A percentile compares a stretch with the other conserved stretches of the same genome.
phyloP scores from a whole-genome alignment of 306 rosid genomes.

The Elaeagnus macrophylla region DNA sequence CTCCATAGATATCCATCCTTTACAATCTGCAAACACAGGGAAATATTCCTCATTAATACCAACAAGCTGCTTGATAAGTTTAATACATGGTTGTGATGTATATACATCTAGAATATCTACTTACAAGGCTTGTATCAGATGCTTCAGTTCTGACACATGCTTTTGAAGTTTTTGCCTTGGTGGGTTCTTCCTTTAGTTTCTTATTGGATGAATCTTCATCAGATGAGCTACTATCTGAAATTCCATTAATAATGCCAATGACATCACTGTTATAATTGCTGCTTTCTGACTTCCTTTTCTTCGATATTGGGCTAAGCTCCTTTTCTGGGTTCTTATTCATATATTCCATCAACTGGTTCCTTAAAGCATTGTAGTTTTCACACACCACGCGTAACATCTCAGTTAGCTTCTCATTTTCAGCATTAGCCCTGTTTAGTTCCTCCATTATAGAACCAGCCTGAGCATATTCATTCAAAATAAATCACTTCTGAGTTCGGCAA shows the following conservation, averaged over 20 bases:
- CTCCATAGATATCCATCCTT: conserved; percentile 98
- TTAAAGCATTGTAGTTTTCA: conserved; percentile 69
- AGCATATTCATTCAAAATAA: conserved; percentile 2
- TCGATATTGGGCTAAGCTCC: conserved; percentile 48
- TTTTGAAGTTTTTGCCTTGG: conserved; percentile 61
- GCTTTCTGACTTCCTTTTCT: conserved; percentile 85
- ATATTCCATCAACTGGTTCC: conserved; percentile 52
- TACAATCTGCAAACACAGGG: conserved; percentile 47
- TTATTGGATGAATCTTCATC: conserved; percentile 69
- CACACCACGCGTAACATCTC: conserved; percentile 71
- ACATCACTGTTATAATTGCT: conserved; percentile 29
- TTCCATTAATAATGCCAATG: conserved; percentile 38
- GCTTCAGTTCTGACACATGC: conserved; percentile 55
- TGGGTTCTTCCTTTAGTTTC: conserved; percentile 65
- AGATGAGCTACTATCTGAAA: conserved; percentile 80
- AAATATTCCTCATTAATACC: neutral
- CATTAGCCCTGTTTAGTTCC: conserved; percentile 69
- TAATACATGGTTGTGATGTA: neutral
- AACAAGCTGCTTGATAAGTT: too few species aligned
- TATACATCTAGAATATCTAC: conserved; percentile 2
- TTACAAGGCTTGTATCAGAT: conserved; percentile 75
- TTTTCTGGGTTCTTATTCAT: conserved; percentile 66
- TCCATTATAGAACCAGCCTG: conserved; percentile 57
- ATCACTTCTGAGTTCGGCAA: neutral
- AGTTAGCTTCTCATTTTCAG: conserved; percentile 75